Base-by-base conservation (phyloP, 495 filamentous ascomycete genomes). In the Penicillium bialowiezense region DNA sequence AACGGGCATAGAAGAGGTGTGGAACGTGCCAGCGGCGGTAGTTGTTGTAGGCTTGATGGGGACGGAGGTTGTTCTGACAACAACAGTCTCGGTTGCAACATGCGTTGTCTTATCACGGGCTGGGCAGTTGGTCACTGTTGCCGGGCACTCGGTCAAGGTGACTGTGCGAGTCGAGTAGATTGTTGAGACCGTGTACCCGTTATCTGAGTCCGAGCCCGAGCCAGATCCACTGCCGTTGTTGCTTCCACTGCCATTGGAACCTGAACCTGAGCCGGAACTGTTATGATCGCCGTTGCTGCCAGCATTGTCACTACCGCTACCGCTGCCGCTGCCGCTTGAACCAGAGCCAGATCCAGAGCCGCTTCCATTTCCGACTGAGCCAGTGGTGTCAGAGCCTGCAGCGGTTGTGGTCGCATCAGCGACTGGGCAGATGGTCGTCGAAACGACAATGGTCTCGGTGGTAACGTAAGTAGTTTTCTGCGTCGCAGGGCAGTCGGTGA, bases 391-490 rank as follows among this genome's bases (percentile, higher is more conserved):
- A n/a, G 59, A 20, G 5, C 51, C 44, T 13, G 17, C 17, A 9
- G 48, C 26, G n/a, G 48, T 33, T 7, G 49, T 60, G 15, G 46
- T 44, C 24, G 55, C 36, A 8, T 48, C 44, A 19, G 17, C 35
- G 23, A 68, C 53, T 8, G 63, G 65, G 51, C 64, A 68, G 44
- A 66, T 51, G 14, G 62, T 63, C 12, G 53, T 63, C 20, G 48
- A 58, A 26, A 64, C 40, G n/a, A 62, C 28, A n/a, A 68, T 56
- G 7, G 55, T 59, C 34, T 61, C 58, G 24, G 60, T 64, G 13
- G 56, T 56, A 18, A 52, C 46, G 35, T 52, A 49, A 18, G 61
- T 48, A 24, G 38, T 53, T 23, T 53, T 47, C 14, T 49, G 41
- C 39, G 24, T 40, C 3, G 49, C 54, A 5, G 62, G 64, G 31